Evolutionary conservation across 371 early-diverging fungal species (phyloP), one percentile per base, ranked within the genome.

Genomic region (Circinella umbellata): DNA sequence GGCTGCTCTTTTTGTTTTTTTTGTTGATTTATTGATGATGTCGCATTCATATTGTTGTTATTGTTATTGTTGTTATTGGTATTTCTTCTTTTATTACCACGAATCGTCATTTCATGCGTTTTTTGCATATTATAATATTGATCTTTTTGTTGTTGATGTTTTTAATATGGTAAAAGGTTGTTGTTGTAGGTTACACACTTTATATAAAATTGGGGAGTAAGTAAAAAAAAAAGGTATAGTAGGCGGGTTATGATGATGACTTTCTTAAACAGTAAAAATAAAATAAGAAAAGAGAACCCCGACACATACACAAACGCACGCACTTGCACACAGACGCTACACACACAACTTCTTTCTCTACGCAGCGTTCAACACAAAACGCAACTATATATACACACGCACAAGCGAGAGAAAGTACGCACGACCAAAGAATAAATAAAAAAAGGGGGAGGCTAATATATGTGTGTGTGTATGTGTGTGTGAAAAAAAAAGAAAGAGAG

Each of bases 1-100:
- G 14, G 15, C 15, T 66, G 61, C 69, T 72, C 51, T 54, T 69
- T 68, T 73, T 70, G 68, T 69, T 75, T 67, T 75, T 75, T 67
- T 78, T 70, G 63, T 64, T 71, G 67, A 47, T 68, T 71, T 73
- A 71, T 71, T 76, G 67, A 42, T 11, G 67, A 53, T 27, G 27
- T 27, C 27, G 27, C 27, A 27, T 27, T 27, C 27, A 27, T 35
- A 60, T 37, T 68, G 61, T 34, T 68, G 62, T 61, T 68, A 42
- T 49, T 35, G 61, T n/a, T 10, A 39, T 10, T 39, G 42, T 37
- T 47, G 42, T 18, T 54, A 18, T n/a, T 46, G 18, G 9, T n/a
- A 10, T 66, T 54, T 39, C 46, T 66, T 39, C 57, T 63, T 64
- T 69, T 69, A 42, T 42, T 6, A 59, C 48, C 63, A 59, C 64